Evolutionary conservation across 805 yeast species (phyloP).

Genomic region (Candida insectorum): DNA sequence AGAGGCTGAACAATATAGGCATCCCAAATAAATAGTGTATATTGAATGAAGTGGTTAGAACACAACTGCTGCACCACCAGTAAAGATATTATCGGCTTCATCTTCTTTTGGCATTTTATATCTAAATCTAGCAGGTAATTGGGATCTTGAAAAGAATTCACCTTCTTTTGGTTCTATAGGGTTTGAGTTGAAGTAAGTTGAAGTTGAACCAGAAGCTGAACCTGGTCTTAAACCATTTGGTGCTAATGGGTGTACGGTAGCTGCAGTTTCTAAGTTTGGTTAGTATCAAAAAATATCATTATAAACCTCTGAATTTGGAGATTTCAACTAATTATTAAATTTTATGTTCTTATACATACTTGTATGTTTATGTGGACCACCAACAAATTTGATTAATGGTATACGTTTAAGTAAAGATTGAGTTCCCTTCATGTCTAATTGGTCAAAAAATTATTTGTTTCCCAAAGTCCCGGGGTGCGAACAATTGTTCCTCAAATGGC

Average conservation of each 20-base stretch:
- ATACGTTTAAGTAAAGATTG: constrained; percentile 39
- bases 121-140: constrained; percentile 73
- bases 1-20: too few relatives aligned
- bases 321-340: too few relatives aligned
- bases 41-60: too few relatives aligned
- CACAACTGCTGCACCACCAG: constrained; percentile 77
- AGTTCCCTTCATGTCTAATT: constrained; percentile 28
- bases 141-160: constrained; percentile 51
- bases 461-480: constrained; percentile 3
- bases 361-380: constrained; percentile 63
- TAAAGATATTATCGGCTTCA: constrained; percentile 74
- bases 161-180: constrained; percentile 41
- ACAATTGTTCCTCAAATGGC: not conserved
- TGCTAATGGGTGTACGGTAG: constrained; percentile 36
- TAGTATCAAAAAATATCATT: too few relatives aligned
- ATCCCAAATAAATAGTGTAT: too few relatives aligned
- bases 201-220: constrained; percentile 9
- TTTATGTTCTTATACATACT: constrained; percentile 32
- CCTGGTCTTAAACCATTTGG: constrained; percentile 44
- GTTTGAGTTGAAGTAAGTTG: constrained; percentile 21
- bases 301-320: too few relatives aligned
- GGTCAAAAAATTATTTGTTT: not conserved
- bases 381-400: constrained; percentile 83
- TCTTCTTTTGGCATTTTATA: constrained; percentile 56
- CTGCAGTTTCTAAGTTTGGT: constrained; percentile 8